Evolutionary conservation across 2,329 filamentous ascomycete genomes (phyloP).

Genomic region (Xylariomycetidae sp.): DNA sequence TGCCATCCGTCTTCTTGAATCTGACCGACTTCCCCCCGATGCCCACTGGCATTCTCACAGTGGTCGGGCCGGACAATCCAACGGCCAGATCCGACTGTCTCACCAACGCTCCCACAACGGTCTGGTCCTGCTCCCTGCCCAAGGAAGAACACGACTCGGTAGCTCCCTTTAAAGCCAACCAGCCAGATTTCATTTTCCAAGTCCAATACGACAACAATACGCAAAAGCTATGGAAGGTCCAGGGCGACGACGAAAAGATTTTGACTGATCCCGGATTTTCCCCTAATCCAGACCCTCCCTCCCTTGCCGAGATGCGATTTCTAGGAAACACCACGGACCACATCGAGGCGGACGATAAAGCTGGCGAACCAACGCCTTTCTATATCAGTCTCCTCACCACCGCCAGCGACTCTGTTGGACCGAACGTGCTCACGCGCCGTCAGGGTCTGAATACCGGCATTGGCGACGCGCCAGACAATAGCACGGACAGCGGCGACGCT

Average conservation of each 20-base stretch:
- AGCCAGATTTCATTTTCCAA: slow-evolving; percentile 76
- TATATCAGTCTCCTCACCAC: slow-evolving; percentile 58
- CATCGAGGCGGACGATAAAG: slow-evolving; percentile 61
- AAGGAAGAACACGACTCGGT: slow-evolving; percentile 68
- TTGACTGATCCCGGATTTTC: slow-evolving; percentile 32
- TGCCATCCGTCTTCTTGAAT: slow-evolving; percentile 69
- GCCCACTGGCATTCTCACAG: slow-evolving; percentile 75
- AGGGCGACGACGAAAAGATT: slow-evolving; percentile 26
- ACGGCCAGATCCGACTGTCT: slow-evolving; percentile 66
- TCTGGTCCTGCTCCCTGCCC: slow-evolving; percentile 85
- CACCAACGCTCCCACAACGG: slow-evolving; percentile 51
- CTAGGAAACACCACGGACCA: slow-evolving; percentile 82
- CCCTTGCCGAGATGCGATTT: slow-evolving; percentile 70
- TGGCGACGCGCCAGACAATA: slow-evolving; percentile 11
- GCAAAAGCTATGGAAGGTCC: slow-evolving; percentile 43
- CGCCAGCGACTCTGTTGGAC: slow-evolving; percentile 21
- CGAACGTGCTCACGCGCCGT: slow-evolving; percentile 23
- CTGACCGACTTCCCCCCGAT: slow-evolving; percentile 82
- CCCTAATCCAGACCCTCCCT: slow-evolving; percentile 53
- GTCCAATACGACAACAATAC: slow-evolving; percentile 68
- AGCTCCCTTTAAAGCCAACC: slow-evolving; percentile 57
- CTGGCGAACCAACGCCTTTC: slow-evolving; percentile 84
- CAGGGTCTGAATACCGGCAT: slow-evolving; percentile 26
- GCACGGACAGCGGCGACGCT: slow-evolving; percentile 7
- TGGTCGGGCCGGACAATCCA: slow-evolving; percentile 67